These are phyloP conservation scores for Saturnispora sekii DNA, from an alignment of 805 yeast species.

Conservation along the genomic window DNA sequence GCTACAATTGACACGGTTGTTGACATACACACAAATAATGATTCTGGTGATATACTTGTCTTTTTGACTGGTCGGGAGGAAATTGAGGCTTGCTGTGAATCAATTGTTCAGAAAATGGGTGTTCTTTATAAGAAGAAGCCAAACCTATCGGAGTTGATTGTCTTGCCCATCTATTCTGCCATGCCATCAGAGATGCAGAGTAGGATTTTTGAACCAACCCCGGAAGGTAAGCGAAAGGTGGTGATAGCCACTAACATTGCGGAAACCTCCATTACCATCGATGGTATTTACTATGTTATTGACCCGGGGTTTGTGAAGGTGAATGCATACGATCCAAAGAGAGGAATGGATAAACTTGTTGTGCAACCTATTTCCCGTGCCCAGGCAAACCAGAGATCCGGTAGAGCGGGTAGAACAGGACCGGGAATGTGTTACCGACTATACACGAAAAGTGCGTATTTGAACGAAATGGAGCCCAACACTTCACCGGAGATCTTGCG, in stretches of 20 bases:
- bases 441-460: conserved; percentile 77
- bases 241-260: conserved; percentile 95
- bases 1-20: conserved; percentile 78
- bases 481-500: conserved; percentile 89
- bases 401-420: conserved; percentile 96
- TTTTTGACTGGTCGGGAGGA: conserved; percentile 92
- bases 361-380: conserved; percentile 89
- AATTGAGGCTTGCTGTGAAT: conserved; percentile 81
- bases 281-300: conserved; percentile 82
- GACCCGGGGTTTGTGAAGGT: conserved; percentile 94
- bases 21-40: conserved; percentile 76
- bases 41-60: conserved; percentile 70
- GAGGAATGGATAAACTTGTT: conserved; percentile 84
- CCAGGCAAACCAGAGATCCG: conserved; percentile 91
- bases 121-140: conserved; percentile 40
- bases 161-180: conserved; percentile 85
- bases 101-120: conserved; percentile 54
- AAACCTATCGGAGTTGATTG: conserved; percentile 52
- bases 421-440: conserved; percentile 91
- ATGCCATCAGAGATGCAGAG: conserved; percentile 87
- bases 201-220: conserved; percentile 82
- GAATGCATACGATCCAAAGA: conserved; percentile 75
- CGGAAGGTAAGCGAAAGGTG: conserved; percentile 73
- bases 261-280: conserved; percentile 93
- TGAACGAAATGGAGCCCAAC: conserved; percentile 67